phyloP scores from a whole-genome alignment of 176 grass and related monocot genomes.

The Aegilops longissima region DNA sequence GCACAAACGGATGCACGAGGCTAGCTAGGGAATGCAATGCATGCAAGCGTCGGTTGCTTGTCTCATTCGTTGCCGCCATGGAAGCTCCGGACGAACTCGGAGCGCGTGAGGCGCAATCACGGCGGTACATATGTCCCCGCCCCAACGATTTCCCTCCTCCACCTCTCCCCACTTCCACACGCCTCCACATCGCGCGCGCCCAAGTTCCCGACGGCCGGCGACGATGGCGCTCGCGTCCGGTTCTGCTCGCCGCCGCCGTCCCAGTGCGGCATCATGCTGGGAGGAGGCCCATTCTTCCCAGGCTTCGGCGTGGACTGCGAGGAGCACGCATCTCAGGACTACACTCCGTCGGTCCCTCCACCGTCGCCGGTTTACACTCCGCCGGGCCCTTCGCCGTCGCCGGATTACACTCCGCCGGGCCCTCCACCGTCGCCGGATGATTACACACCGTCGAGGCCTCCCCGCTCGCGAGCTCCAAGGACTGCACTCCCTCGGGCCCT shows the following conservation, averaged over 20 bases:
- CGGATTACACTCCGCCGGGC: not conserved
- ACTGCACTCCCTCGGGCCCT: not conserved
- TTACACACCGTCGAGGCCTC: not conserved
- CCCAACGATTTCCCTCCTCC: too few species aligned
- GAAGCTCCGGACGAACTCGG: too few species aligned
- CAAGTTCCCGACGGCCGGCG: not conserved
- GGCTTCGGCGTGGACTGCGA: not conserved
- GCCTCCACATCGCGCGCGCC: too few species aligned
- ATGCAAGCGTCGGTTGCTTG: too few species aligned
- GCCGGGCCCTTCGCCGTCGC: not conserved
- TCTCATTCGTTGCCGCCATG: too few species aligned
- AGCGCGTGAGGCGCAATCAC: too few species aligned
- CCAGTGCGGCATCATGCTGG: not conserved
- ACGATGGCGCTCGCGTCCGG: not conserved
- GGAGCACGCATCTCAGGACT: not conserved
- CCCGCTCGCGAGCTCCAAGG: not conserved
- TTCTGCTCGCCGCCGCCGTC: not conserved
- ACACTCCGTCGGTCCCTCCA: not conserved
- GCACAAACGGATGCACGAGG: too few species aligned
- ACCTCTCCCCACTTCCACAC: too few species aligned
- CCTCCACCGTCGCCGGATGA: not conserved
- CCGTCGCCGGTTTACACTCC: not conserved
- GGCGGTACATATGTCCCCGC: too few species aligned
- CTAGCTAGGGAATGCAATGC: too few species aligned
- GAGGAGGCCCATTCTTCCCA: not conserved